Base-by-base conservation (phyloP, 108 stramenopile species). In the Cyclotella kingstonii region DNA sequence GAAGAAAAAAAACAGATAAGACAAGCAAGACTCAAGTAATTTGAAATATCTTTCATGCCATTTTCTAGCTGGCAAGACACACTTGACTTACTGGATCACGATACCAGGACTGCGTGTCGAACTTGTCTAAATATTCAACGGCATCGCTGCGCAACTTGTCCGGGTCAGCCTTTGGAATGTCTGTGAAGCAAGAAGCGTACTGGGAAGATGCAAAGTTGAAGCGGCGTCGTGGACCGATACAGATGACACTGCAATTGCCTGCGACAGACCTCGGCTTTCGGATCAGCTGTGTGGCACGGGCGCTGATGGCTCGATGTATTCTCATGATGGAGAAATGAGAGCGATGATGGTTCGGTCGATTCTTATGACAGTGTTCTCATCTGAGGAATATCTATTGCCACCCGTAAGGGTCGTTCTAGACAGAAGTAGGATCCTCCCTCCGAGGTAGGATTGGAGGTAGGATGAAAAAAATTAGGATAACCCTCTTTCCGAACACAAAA, bases 171-270 rank as follows among this genome's bases (percentile, higher is more conserved):
- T n/a, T 54, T 1, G 91, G 87, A 25, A 87, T 50, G 38, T 79
- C 76, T 15, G 63, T 58, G 52, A 93, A 93, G 77, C 81, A 73
- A 19, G 69, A 55, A 3, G 76, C 73, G 53, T 93, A 93, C 39
- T 78, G 70, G 6, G 81, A 54, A 9, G 87, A 87, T 12, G 81
- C 91, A 77, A 93, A 93, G 53, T 90, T 83, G 62, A 84, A 90
- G 19, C 38, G 19, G 52, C 74, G 67, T 7, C 23, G 1, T 3
- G 34, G 4, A 17, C 5, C 11, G 14, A 5, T 15, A 4, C 19
- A 18, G 43, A 44, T 15, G n/a, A 5, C 4, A 12, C 19, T 44
- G 43, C 5, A 5, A 4, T 8, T n/a, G n/a, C 43, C 19, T n/a
- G 5, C 11, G 5, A 18, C 43, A 33, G n/a, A 46, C 19, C 19